These are phyloP conservation scores for Strigomonas oncopelti DNA, from an alignment of 208 protist species.

Conservation along the genomic window DNA sequence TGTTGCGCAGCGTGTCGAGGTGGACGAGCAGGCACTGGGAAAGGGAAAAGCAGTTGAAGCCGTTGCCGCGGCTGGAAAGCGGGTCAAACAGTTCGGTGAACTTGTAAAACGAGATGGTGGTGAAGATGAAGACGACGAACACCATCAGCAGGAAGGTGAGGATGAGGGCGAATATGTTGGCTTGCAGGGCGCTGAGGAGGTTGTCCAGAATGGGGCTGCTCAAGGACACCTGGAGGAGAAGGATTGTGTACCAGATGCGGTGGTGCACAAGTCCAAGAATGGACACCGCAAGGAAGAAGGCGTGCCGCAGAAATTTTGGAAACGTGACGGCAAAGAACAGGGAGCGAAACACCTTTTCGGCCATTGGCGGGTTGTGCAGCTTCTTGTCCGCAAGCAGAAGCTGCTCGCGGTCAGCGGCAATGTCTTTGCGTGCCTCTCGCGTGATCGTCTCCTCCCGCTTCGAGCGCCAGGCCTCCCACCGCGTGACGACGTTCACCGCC, in stretches of 20 bases:
- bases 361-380: slow-evolving; percentile 13
- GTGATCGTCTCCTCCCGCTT: slow-evolving; percentile 22
- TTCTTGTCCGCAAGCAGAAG: slow-evolving; percentile 20
- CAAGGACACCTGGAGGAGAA: slow-evolving; percentile 55
- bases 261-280: slow-evolving; percentile 54
- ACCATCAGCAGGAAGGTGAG: slow-evolving; percentile 55
- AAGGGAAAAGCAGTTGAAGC: slow-evolving; percentile 76
- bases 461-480: slow-evolving; percentile 37
- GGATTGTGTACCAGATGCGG: slow-evolving; percentile 58
- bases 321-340: slow-evolving; percentile 28
- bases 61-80: slow-evolving; percentile 31
- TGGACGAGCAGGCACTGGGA: slow-evolving; percentile 74
- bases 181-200: slow-evolving; percentile 39
- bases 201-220: slow-evolving; percentile 42
- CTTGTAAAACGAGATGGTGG: slow-evolving; percentile 57
- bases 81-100: slow-evolving; percentile 56
- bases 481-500: slow-evolving; percentile 32
- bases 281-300: slow-evolving; percentile 41
- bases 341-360: slow-evolving; percentile 15
- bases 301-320: slow-evolving; percentile 26
- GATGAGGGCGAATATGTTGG: slow-evolving; percentile 41
- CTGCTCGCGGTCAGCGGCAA: slow-evolving; percentile 25
- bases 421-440: slow-evolving; percentile 26
- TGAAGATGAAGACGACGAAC: slow-evolving; percentile 56
- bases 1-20: slow-evolving; percentile 64